phyloP scores from a whole-genome alignment of 768 basidiomycete species.

The Suillus paluster region DNA sequence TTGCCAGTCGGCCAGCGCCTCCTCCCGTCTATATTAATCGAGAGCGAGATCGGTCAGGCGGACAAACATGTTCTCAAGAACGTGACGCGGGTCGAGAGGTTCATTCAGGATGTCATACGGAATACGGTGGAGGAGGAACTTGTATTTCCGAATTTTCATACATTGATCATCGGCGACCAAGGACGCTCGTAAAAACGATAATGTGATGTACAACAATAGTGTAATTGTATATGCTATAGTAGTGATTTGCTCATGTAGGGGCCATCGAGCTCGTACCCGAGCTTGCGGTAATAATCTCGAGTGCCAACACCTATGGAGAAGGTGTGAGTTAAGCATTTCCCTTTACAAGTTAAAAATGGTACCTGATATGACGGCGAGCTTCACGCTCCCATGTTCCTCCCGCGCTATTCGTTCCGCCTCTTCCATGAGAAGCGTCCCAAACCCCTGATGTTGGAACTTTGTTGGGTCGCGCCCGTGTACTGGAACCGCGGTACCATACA shows the following conservation, averaged over 20 bases:
- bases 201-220: slow-evolving; percentile 10
- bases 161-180: slow-evolving; percentile 58
- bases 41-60: slow-evolving; percentile 94
- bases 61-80: slow-evolving; percentile 97
- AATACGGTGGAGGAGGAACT: slow-evolving; percentile 96
- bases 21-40: slow-evolving; percentile 86
- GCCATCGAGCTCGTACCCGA: slow-evolving; percentile 94
- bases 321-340: slow-evolving; percentile 10
- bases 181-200: slow-evolving; percentile 10
- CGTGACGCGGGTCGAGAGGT: slow-evolving; percentile 92
- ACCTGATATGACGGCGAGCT: slow-evolving; percentile 98
- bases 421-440: slow-evolving; percentile 97
- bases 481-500: slow-evolving; percentile 97
- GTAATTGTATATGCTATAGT: slow-evolving; percentile 35
- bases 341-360: slow-evolving; percentile 27
- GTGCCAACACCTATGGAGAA: slow-evolving; percentile 81
- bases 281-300: slow-evolving; percentile 92
- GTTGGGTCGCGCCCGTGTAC: slow-evolving; percentile 98
- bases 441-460: slow-evolving; percentile 97
- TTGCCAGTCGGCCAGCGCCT: slow-evolving; percentile 82
- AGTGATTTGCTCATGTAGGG: slow-evolving; percentile 96
- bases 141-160: slow-evolving; percentile 96
- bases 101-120: slow-evolving; percentile 94
- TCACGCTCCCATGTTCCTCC: slow-evolving; percentile 95
- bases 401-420: slow-evolving; percentile 97